Evolutionary conservation across 139 green algal genomes (phyloP).

Genomic region (Picochlorum sp.): DNA sequence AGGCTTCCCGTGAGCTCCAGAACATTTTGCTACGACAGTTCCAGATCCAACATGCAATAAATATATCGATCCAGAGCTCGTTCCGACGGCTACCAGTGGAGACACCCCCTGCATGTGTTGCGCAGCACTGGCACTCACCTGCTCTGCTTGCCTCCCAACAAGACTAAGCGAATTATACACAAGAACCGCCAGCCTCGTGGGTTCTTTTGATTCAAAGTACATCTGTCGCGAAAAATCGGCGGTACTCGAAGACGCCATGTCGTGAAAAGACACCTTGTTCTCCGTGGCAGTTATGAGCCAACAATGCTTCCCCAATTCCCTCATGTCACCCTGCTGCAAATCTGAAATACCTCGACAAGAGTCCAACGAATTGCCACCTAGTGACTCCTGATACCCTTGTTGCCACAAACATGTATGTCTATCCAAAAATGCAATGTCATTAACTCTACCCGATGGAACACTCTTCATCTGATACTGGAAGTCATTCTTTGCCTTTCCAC

Average conservation of each 20-base stretch:
- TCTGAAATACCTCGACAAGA: slow-evolving; percentile 19
- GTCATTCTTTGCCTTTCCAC: neutral
- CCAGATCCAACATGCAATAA: slow-evolving; percentile 22
- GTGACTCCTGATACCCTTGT: slow-evolving; percentile 27
- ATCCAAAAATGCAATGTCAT: slow-evolving; percentile 48
- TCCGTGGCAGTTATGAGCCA: slow-evolving; percentile 53
- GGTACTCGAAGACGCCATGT: slow-evolving; percentile 24
- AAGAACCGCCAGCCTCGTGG: slow-evolving; percentile 38
- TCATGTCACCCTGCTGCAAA: slow-evolving; percentile 22
- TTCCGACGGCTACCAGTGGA: slow-evolving; percentile 46
- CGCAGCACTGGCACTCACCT: neutral
- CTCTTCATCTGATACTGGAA: slow-evolving; percentile 14
- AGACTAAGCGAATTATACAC: slow-evolving; percentile 23
- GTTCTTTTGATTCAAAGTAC: slow-evolving; percentile 36
- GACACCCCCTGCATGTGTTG: neutral
- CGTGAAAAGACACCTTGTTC: slow-evolving; percentile 51
- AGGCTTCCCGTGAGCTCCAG: slow-evolving; percentile 25
- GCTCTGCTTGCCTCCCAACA: slow-evolving; percentile 1
- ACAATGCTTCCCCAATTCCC: slow-evolving; percentile 25
- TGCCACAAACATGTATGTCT: slow-evolving; percentile 46
- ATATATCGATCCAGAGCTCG: slow-evolving; percentile 32
- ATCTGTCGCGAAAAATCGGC: slow-evolving; percentile 35
- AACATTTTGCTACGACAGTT: slow-evolving; percentile 40
- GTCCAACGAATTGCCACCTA: slow-evolving; percentile 28
- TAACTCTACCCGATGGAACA: slow-evolving; percentile 34